Evolutionary conservation across 1,139 yeast genomes (phyloP), one percentile per base, ranked within the genome.

Genomic region (Tardiomyces blankii): DNA sequence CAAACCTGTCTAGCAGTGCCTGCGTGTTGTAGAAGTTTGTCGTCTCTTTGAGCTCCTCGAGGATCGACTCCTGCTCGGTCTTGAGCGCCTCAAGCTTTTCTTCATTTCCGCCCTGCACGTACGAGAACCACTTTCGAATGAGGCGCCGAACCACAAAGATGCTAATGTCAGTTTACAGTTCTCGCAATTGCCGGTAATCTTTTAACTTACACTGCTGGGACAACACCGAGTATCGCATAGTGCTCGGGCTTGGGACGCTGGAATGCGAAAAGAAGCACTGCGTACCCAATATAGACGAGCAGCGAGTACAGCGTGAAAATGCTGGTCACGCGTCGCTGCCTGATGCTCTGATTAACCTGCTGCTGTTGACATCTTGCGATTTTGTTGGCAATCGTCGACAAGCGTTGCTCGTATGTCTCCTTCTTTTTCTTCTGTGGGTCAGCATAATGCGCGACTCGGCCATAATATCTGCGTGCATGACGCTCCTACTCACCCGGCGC

Each of bases 11-110:
- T 44, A 91, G 67, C 47, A 89, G 69, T 14, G 84, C 80, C 61
- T 78, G 80, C 1, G 96, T 86, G 18, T 82, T 74, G 55, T 82
- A 77, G 63, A 80, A 91, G 55, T 85, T 84, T 19, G 96, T 85
- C 55, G 77, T 72, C 49, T 78, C 77, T 64, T 89, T 89, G 64
- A 89, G 70, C 49, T 83, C 88, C 18, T 79, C 82, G 43, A 89
- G 73, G 62, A 82, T 82, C 28, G 68, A 69, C 48, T 70, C 68
- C 52, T 84, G 94, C 47, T 72, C 66, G 38, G 69, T 67, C 52
- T 72, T 70, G 50, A 82, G 65, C 8, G 56, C 51, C 45, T 66
- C 65, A 48, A 76, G 59, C 32, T 58, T 54, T 47, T 61, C 61
- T 21, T 56, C 58, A 23, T 55, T 57, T 18, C 30, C 18, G 14